Percentiles rank a stretch among this genome's conserved stretches.
These are phyloP conservation scores for Passiflora organensis DNA, from an alignment of 345 rosid genomes.

Conservation along the genomic window DNA sequence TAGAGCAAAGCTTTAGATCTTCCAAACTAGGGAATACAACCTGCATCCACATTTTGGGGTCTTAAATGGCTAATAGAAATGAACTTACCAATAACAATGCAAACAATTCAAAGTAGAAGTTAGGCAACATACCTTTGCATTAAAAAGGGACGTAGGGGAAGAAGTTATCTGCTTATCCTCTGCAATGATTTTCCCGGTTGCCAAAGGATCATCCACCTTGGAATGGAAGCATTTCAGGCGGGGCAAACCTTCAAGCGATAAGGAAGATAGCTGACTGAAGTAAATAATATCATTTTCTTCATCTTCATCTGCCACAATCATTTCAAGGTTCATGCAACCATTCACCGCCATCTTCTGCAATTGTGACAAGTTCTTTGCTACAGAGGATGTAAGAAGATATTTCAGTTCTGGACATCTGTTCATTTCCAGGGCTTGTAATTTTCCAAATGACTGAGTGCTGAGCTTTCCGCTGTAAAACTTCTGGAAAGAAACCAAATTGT, in stretches of 20 bases:
- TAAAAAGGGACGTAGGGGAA: background rate
- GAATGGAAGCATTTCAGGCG: background rate
- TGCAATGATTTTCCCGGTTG: background rate
- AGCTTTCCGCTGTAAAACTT: constrained; percentile 6
- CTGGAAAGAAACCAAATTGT: constrained; percentile 11
- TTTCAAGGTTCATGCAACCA: constrained; percentile 1
- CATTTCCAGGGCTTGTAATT: constrained; percentile 8
- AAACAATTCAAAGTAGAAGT: background rate
- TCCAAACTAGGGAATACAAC: constrained; percentile 6
- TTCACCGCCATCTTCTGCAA: constrained; percentile 12
- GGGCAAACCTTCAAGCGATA: constrained; percentile 3
- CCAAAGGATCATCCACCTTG: background rate
- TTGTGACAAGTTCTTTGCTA: constrained; percentile 4
- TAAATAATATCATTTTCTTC: background rate
- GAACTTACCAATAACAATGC: too few relatives aligned
- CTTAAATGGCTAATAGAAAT: too few relatives aligned
- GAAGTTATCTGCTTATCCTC: background rate
- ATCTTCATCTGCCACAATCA: constrained; percentile 13
- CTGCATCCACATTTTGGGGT: background rate
- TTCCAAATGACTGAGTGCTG: constrained; percentile 5
- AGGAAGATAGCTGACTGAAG: background rate
- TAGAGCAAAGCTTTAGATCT: background rate
- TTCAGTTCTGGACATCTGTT: constrained; percentile 9
- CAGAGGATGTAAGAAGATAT: constrained; percentile 14
- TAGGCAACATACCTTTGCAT: background rate